Base-by-base conservation (phyloP, 2,329 filamentous ascomycete species). In the Helminthosporium solani region DNA sequence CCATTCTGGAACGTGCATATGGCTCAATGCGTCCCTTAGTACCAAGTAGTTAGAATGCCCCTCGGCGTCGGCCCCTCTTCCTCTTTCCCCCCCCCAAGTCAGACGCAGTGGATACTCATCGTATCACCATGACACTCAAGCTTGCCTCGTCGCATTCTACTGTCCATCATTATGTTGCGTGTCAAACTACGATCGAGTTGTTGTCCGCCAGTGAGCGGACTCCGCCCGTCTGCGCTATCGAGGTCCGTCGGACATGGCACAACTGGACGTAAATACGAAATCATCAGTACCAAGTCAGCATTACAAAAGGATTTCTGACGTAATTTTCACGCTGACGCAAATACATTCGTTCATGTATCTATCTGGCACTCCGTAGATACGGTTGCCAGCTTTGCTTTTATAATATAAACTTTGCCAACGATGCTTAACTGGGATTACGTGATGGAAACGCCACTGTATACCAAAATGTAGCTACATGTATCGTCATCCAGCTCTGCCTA, bases 41-140 rank as follows among this genome's bases (percentile, higher is more conserved):
- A n/a, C n/a, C 28, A 40, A 9, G 20, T n/a, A 21, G 20, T 16
- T n/a, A n/a, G n/a, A n/a, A n/a, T 21, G 23, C 36, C 7, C 16
- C 39, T 33, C 30, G 39, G 39, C 27, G 21, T 33, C 25, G 28
- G 39, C 27, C 28, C 15, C 39, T 41, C 39, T 41, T 8, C 36
- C 33, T 18, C 15, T 25, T 41, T 28, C 33, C 15, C 21, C 15
- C 15, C 19, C 20, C 20, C n/a, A 7, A 28, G 7, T 16, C 3
- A 8, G 6, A 16, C 18, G 16, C 19, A 21, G 7, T 19, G 7
- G n/a, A n/a, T 18, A 7, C 15, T 7, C 7, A 19, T 7, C 20
- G n/a, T 23, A 37, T 23, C 25, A 27, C 25, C 25, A 27, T 12
- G 7, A 27, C 25, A 27, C 25, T 27, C 25, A 27, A 7, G 25